Evolutionary conservation across 352 stramenopile species (phyloP), one percentile per base, ranked within the genome.

Genomic region (Phytopythium chamaehyphon): DNA sequence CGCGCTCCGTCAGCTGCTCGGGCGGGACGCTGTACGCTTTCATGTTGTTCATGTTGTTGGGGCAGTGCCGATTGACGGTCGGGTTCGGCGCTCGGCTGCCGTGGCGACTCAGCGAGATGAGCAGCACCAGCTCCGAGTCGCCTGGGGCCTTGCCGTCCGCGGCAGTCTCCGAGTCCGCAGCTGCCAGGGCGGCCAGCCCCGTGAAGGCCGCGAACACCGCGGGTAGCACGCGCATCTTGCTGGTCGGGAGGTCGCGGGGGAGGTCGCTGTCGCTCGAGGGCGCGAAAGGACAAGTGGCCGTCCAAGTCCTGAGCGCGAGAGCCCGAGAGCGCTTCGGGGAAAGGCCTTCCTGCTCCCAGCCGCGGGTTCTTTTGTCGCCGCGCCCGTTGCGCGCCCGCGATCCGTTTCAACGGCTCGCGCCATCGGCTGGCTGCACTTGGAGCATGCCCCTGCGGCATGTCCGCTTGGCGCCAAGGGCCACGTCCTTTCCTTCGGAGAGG

Each of bases 41-140:
- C 2, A 84, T 54, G 47, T 89, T 90, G 36, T 55, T 47, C 35
- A 71, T 21, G 54, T 90, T 90, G 57, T 85, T 86, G 1, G 77
- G 80, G 16, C 80, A 90, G 21, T 83, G 63, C 24, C 55, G 56
- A 56, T 85, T 84, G 18, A 80, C 73, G 12, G 68, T 70, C 44
- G 73, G 76, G 46, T 88, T 91, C 6, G 80, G 77, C 23, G 80
- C 76, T n/a, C 76, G 77, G 52, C 72, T 90, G 16, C 78, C 82
- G 38, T 93, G 79, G 11, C 82, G 79, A 8, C 76, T 86, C 26
- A 93, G 49, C 36, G 81, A 83, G 26, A 92, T 70, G 10, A 92
- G 51, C 36, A 80, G 49, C 57, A 89, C 70, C 18, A 90, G 64
- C 57, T 88, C 73, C 6, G 67, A 81, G 33, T 81, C 62, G 0